Percentiles rank a stretch among this genome's conserved stretches.
Conservation (phyloP, 1,284 basidiomycete genomes). For the Athelia sp. region DNA sequence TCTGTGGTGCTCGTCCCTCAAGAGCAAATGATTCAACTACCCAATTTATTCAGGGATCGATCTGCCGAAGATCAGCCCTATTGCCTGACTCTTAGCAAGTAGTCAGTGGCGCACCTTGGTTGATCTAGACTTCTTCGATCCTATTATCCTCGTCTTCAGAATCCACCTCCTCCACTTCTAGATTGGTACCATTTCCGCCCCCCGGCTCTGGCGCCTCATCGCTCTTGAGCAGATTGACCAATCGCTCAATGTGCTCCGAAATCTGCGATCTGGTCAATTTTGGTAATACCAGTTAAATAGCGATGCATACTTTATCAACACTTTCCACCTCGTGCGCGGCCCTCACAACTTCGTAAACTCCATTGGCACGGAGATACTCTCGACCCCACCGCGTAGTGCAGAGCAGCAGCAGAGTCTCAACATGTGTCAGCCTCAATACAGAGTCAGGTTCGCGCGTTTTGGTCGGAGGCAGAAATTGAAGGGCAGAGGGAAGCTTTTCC, state of each 20-base stretch:
- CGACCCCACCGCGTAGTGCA: constrained; percentile 88
- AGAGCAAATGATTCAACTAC: no score
- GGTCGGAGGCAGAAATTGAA: constrained; percentile 85
- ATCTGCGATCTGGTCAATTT: no score
- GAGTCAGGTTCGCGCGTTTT: constrained; percentile 85
- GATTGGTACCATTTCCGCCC: constrained; percentile 18
- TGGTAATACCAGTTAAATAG: not conserved
- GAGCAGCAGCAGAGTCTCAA: constrained; percentile 87
- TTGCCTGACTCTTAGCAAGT: no score
- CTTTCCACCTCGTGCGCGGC: constrained; percentile 78
- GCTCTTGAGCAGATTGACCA: constrained; percentile 73
- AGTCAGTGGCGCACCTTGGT: no score
- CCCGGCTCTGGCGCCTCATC: constrained; percentile 55
- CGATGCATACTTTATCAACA: constrained; percentile 64
- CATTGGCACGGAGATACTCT: constrained; percentile 74
- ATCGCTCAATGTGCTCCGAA: constrained; percentile 62
- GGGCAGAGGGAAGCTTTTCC: constrained; percentile 77
- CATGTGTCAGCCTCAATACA: constrained; percentile 76
- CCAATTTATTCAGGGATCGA: no score
- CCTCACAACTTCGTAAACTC: constrained; percentile 86
- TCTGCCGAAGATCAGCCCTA: no score
- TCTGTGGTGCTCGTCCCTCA: no score
- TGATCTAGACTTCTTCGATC: constrained; percentile 48
- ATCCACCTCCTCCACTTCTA: constrained; percentile 14
- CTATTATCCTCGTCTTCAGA: constrained; percentile 45